Evolutionary conservation across 371 early-diverging fungal species (phyloP), one percentile per base, ranked within the genome.

Genomic region (Mucor lusitanicus): DNA sequence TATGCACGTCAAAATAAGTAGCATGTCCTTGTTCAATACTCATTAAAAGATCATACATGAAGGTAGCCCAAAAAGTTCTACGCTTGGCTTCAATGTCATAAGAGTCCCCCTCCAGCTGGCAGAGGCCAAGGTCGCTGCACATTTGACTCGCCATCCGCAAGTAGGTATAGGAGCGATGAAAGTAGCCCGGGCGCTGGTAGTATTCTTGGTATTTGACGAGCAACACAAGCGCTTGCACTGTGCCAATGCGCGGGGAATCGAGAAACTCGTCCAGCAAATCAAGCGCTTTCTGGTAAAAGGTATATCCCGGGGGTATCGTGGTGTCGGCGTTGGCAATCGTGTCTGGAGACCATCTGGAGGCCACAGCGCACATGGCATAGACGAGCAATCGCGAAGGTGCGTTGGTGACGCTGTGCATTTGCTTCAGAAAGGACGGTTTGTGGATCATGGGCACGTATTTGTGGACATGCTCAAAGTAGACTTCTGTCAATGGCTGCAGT

Each of bases 161-260:
- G 61, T 74, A 83, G 11, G 72, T 50, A 37, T 77, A 68, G 0
- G 83, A 74, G 6, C 81, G 72, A 56, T 74, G 72, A 63, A 79
- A 77, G 48, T 72, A 83, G 0, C 83, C 83, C 0, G 71, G 39
- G 0, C 83, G 71, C 27, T 74, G 77, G 44, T 70, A 74, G 21
- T 86, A 86, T 57, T 90, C 86, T 63, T 85, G 88, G 67, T 92
- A 92, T 33, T 89, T 88, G 3, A 90, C 85, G 70, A 94, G 70
- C 28, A 92, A 71, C 19, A 93, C 71, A 19, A 94, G 73, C 0
- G 91, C 90, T 54, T 89, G 86, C 1, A 92, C 87, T 4, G 91
- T 91, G 15, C 87, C 82, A n/a, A 89, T 70, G 11, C 84, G 79
- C 21, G 92, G 90, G 6, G 81, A 75, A 67, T 90, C 92, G 64